Evolutionary conservation across 1,284 basidiomycete genomes (phyloP), one percentile per base, ranked within the genome.

Genomic region (Trichosporon coremiiforme): DNA sequence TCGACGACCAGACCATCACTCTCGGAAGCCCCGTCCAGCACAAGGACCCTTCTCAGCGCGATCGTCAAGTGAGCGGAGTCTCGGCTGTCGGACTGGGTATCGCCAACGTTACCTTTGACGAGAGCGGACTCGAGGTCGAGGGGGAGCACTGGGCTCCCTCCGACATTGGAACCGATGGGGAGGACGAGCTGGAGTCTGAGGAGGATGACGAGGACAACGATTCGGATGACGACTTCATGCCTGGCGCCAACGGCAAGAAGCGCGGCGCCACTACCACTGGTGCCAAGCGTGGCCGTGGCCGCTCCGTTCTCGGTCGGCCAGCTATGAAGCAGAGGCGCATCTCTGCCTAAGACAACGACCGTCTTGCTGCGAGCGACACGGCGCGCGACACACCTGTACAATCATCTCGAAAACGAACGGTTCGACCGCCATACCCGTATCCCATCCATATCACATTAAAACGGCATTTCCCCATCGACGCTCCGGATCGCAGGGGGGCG

Each of bases 31-130:
- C 79, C 12, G 76, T 75, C 2, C 73, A 75, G 50, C 65, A 57
- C 17, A 53, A 64, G 17, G 57, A 69, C 9, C 63, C 38, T 20
- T 65, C 33, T 38, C 60, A 72, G 31, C 72, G 71, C 22, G 64
- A 68, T 20, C 70, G 72, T n/a, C 66, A 75, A 22, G 69, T 68
- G 1, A 68, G 68, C 4, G 71, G 73, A 10, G 76, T 80, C 29
- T 72, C 76, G 1, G 68, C 75, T 20, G 78, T 82, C 64, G 81
- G 81, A 1, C 66, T 81, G 5, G 79, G 80, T 20, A 74, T 82
- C 29, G 76, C 79, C 65, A 81, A 79, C 53, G 79, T 82, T 29
- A 73, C 78, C 31, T 78, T 81, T 60, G 75, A 73, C 35, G 77
- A 78, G 62, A 65, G 66, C 9, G 72, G 71, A 15, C 68, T 33